Evolutionary conservation across 257 asterid species (phyloP), one percentile per base, ranked within the genome.

Genomic region (Solanum arcanum): DNA sequence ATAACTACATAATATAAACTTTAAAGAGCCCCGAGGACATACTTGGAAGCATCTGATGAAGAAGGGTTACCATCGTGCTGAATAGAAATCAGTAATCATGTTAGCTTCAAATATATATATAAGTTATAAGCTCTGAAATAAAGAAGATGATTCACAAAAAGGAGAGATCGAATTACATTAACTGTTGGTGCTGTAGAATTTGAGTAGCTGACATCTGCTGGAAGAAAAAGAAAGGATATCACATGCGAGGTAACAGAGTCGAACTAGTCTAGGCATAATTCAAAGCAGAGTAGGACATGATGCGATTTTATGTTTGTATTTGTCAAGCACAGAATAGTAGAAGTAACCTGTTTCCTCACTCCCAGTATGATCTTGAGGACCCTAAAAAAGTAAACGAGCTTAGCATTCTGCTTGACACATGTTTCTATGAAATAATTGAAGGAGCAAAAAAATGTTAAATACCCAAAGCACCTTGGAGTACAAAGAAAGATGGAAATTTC

Each of bases 21-120:
- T 64, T 39, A 68, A 81, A 69, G 88, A 76, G 89, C 78, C 73
- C 60, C 18, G 49, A 29, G 83, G 81, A 87, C 92, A 84, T 96
- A 97, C 99, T 96, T 97, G 89, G 99, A 94, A 88, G 98, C 93
- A 92, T 94, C 94, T n/a, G 94, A 91, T 5, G 90, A 70, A 35
- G 62, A 59, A 69, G 88, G 77, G 31, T 64, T 69, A 47, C 49
- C 93, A 86, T 91, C 95, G 89, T 86, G 94, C 99, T 95, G 95
- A 52, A 59, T 72, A 89, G 72, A 90, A 86, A 88, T 89, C 89
- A 91, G 83, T 46, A 59, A 88, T 86, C 27, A 77, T 29, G 20
- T 81, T 49, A 81, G 69, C 44, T 81, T 81, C 44, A 49, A 49
- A 49, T 81, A 80, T 47, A 27, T 41, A 23, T 80, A 80, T 46